phyloP scores from a whole-genome alignment of 805 yeast genomes.

The Candida lessepsii region DNA sequence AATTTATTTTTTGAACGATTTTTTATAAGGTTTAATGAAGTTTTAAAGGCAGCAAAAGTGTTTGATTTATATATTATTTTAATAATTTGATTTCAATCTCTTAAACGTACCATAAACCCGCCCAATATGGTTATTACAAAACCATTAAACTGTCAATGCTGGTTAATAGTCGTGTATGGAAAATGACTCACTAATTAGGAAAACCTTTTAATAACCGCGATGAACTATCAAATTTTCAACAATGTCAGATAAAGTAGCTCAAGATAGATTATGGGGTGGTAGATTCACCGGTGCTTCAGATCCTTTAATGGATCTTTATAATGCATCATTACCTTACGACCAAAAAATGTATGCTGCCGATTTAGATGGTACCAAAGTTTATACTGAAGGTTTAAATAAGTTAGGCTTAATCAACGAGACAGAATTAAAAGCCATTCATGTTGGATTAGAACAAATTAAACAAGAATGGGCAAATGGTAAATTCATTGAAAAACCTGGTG shows the following conservation, averaged over 20 bases:
- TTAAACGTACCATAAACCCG: too few species aligned
- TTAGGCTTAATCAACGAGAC: constrained; percentile 68
- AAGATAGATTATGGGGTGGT: constrained; percentile 94
- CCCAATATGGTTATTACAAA: too few species aligned
- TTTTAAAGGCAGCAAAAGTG: too few species aligned
- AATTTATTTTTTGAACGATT: too few species aligned
- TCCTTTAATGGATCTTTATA: constrained; percentile 95
- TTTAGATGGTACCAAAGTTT: constrained; percentile 89
- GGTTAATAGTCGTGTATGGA: constrained; percentile 17
- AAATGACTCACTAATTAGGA: constrained; percentile 7
- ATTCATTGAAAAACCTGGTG: constrained; percentile 80
- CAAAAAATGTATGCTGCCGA: constrained; percentile 93
- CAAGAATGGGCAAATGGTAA: constrained; percentile 75
- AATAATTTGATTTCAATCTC: too few species aligned
- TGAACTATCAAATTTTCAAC: constrained; percentile 11
- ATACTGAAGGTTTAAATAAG: constrained; percentile 82
- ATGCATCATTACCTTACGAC: constrained; percentile 95
- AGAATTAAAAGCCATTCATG: constrained; percentile 78
- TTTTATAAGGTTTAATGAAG: too few species aligned
- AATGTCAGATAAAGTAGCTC: constrained; percentile 47
- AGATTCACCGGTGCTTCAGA: constrained; percentile 96
- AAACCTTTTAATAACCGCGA: constrained; percentile 13
- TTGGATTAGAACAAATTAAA: constrained; percentile 70
- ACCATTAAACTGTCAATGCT: too few species aligned
- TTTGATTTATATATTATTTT: too few species aligned